These are phyloP conservation scores for Ajuga reptans DNA, from an alignment of 305 asterid genomes.

Conservation along the genomic window DNA sequence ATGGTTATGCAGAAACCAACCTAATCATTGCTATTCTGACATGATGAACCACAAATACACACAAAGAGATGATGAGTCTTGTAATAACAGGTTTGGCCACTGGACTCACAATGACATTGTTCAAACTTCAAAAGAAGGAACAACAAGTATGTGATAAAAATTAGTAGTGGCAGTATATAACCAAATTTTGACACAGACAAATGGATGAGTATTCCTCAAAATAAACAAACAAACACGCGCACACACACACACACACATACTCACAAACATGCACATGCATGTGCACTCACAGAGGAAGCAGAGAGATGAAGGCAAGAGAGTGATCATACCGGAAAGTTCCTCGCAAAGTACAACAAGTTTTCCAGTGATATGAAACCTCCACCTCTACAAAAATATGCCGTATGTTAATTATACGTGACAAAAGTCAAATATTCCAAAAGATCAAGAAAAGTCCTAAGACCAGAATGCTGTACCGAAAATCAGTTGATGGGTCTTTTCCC, in stretches of 20 bases:
- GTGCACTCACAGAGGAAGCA: slow-evolving; percentile 15
- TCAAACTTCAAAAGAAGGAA: not conserved
- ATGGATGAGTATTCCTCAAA: not conserved
- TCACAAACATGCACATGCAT: not conserved
- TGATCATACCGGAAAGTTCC: slow-evolving; percentile 70
- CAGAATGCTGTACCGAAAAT: slow-evolving; percentile 60
- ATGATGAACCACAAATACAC: not conserved
- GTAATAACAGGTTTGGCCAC: not conserved
- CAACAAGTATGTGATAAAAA: not conserved
- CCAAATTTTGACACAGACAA: not conserved
- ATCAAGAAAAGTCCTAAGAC: not conserved
- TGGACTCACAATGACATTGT: not conserved
- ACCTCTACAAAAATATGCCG: slow-evolving; percentile 49
- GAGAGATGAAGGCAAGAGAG: slow-evolving; percentile 17
- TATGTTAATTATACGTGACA: slow-evolving; percentile 12
- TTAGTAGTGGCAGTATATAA: not conserved
- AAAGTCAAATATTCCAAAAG: slow-evolving; percentile 21
- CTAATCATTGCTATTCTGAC: not conserved
- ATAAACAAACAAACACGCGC: not conserved
- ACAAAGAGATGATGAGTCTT: not conserved
- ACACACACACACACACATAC: not conserved
- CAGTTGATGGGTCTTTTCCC: slow-evolving; percentile 98
- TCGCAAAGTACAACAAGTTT: slow-evolving; percentile 74
- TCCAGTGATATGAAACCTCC: slow-evolving; percentile 97
- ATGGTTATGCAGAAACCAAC: not conserved